Conservation (phyloP, 306 rosid species). For the Mimosa bimucronata region DNA sequence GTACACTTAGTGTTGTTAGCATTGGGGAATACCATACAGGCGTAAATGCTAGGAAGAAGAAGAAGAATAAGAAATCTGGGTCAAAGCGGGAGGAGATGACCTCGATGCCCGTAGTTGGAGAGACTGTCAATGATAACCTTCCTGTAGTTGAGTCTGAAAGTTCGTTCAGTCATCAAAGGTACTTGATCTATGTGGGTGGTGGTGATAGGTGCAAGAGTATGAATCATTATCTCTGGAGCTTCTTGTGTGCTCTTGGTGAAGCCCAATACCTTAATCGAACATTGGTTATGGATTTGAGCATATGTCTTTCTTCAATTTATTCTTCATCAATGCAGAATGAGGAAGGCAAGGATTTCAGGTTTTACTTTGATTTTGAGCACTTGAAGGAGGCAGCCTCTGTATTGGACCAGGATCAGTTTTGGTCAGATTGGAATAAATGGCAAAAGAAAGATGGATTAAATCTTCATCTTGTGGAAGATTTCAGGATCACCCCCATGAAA, state of each 20-base stretch:
- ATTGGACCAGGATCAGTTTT: conserved; percentile 85
- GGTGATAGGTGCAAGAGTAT: conserved; percentile 98
- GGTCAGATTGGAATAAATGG: conserved; percentile 91
- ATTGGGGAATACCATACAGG: conserved; percentile 94
- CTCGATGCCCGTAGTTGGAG: conserved; percentile 80
- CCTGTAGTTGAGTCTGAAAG: conserved; percentile 88
- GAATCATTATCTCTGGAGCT: conserved; percentile 98
- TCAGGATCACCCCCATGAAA: conserved; percentile 82
- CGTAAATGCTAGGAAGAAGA: conserved; percentile 87
- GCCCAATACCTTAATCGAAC: conserved; percentile 98
- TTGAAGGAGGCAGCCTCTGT: conserved; percentile 87
- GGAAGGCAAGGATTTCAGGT: conserved; percentile 97
- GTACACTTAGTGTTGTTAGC: conserved; percentile 62
- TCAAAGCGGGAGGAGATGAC: conserved; percentile 49
- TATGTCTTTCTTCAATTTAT: conserved; percentile 87
- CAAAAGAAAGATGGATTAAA: conserved; percentile 66
- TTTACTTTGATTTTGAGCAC: conserved; percentile 97
- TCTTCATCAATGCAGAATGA: conserved; percentile 75
- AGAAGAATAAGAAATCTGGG: conserved; percentile 68
- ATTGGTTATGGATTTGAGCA: conserved; percentile 90
- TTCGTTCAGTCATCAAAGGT: conserved; percentile 72
- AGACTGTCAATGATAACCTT: conserved; percentile 77
- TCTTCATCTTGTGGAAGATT: conserved; percentile 86
- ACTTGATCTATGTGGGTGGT: conserved; percentile 75
- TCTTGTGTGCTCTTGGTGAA: conserved; percentile 97